Base-by-base conservation (phyloP, 139 green algal species). In the Desmodesmus armatus region DNA sequence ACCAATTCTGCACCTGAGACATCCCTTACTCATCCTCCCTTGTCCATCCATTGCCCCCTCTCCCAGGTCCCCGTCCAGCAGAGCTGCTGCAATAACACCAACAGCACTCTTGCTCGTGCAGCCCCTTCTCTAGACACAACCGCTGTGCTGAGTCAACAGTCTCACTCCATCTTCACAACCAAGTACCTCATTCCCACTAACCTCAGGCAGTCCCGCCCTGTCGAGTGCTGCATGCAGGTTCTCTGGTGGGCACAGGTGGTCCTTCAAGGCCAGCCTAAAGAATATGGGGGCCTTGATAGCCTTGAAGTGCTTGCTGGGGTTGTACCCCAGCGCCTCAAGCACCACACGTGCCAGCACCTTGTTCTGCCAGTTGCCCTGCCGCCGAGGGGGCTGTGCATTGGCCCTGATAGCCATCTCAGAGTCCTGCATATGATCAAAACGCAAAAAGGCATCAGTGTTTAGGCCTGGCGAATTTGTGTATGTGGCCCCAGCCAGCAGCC, bases 301-400 rank as follows among this genome's bases (percentile, higher is more conserved):
- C 5, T 23, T 27, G 17, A 82, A 72, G 55, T 82, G 76, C 15
- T 25, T 39, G 55, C 55, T 71, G n/a, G 78, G 78, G 78, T 84
- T 84, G 78, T 84, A 84, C 41, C 78, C 62, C 13, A 75, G 62
- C 4, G 62, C 62, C 41, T 84, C 78, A 15, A 84, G 40, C 60
- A 84, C 62, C n/a, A 84, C 62, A 15, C 78, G 60, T 11, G 78
- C 78, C 78, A 84, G 78, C 41, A 84, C 76, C 55, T 82, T 82
- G 53, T 82, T 82, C 55, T 82, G 76, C 76, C 76, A 82, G 55
- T 55, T 55, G 29, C 76, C 76, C 31, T 82, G 76, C 2, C 76
- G 76, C 55, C 40, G 53, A 29, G 76, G 76, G 2, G 76, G 76
- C 13, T 53, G 55, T 7, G 53, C 37, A 29, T 72, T 55, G 19